Evolutionary conservation across 345 rosid species (phyloP).

Genomic region (Lepidium africanum): DNA sequence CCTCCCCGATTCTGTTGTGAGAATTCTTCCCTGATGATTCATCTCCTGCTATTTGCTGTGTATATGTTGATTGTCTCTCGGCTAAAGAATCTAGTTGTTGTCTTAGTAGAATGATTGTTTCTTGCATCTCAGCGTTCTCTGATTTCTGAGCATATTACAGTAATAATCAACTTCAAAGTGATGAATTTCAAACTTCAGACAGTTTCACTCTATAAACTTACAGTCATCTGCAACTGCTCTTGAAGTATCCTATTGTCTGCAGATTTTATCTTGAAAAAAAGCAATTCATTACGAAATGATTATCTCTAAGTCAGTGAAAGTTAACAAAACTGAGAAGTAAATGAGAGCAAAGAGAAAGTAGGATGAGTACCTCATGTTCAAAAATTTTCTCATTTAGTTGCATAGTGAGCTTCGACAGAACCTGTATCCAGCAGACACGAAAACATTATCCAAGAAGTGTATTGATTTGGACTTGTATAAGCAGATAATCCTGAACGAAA

Average conservation of each 20-base stretch:
- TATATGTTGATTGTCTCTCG: slow-evolving; percentile 32
- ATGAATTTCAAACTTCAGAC: neutral
- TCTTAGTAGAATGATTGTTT: slow-evolving; percentile 61
- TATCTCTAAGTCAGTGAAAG: slow-evolving; percentile 13
- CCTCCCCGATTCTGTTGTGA: slow-evolving; percentile 52
- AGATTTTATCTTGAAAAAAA: slow-evolving; percentile 54
- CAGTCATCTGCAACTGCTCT: slow-evolving; percentile 92
- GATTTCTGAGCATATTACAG: slow-evolving; percentile 44
- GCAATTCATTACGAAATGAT: slow-evolving; percentile 25
- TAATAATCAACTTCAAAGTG: neutral
- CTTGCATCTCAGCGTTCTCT: slow-evolving; percentile 76
- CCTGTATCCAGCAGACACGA: slow-evolving; percentile 37
- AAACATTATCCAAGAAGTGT: neutral
- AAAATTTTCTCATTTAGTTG: slow-evolving; percentile 90
- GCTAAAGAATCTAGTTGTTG: slow-evolving; percentile 45
- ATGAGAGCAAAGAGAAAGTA: neutral
- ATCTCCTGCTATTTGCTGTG: slow-evolving; percentile 30
- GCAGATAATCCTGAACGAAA: neutral
- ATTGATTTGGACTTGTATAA: slow-evolving; percentile 1
- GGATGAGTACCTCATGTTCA: slow-evolving; percentile 72
- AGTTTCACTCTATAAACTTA: slow-evolving; percentile 13
- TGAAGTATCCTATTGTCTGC: slow-evolving; percentile 97
- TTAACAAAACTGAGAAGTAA: neutral
- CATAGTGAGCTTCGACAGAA: slow-evolving; percentile 69
- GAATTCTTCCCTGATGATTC: slow-evolving; percentile 37